A percentile compares a stretch with the other conserved stretches of the same genome.
phyloP scores from a whole-genome alignment of 23 red algal genomes.

The Gracilaria domingensis region DNA sequence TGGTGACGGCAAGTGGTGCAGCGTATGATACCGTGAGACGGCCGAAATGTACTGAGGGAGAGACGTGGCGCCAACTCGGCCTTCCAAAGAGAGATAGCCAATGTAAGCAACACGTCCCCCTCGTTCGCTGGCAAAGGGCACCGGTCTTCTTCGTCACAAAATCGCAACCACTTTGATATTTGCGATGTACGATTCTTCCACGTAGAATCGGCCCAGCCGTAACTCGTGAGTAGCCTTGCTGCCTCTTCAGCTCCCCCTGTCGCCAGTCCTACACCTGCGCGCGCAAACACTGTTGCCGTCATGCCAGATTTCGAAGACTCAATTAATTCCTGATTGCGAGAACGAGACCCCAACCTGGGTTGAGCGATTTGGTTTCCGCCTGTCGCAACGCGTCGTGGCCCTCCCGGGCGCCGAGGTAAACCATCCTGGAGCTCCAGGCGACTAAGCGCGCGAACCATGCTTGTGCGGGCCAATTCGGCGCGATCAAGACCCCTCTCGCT shows the following conservation, averaged over 20 bases:
- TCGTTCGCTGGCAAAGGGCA: too few relatives aligned
- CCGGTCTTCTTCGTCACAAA: constrained; percentile 19
- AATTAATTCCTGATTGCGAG: background rate
- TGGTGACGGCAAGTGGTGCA: background rate
- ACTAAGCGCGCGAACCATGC: constrained; percentile 36
- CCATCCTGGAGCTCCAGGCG: background rate
- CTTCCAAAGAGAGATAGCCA: too few relatives aligned
- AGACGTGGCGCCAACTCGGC: too few relatives aligned
- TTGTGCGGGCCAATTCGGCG: too few relatives aligned
- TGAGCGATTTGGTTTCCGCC: background rate
- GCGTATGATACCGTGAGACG: constrained; percentile 37
- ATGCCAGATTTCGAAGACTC: background rate
- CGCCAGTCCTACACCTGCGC: background rate
- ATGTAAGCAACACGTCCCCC: too few relatives aligned
- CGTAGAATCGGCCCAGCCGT: background rate
- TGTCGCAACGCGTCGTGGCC: background rate
- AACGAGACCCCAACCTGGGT: background rate
- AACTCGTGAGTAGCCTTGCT: background rate
- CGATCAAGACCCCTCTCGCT: too few relatives aligned
- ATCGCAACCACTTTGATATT: background rate
- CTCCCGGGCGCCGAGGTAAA: background rate
- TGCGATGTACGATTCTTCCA: background rate
- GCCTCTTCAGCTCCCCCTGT: constrained; percentile 32
- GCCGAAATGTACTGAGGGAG: too few relatives aligned
- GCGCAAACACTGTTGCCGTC: background rate